Evolutionary conservation across 2,329 filamentous ascomycete species (phyloP).

Genomic region (Colletotrichum aenigma): DNA sequence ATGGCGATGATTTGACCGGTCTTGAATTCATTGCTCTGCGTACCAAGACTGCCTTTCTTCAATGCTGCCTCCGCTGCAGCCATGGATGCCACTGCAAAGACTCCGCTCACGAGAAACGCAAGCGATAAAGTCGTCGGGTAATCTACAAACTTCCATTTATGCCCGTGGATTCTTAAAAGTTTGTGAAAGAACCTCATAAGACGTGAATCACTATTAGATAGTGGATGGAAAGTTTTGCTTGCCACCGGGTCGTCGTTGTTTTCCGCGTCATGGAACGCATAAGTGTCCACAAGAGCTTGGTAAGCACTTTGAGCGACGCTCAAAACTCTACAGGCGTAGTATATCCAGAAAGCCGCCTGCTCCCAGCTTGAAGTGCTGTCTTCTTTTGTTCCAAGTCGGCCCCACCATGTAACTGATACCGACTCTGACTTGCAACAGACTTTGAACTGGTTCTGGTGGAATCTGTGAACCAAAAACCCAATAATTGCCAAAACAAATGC

Average conservation of each 20-base stretch:
- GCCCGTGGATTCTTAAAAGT: rapidly evolving
- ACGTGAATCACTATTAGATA: rapidly evolving
- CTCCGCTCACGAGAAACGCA: neutral
- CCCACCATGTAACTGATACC: neutral
- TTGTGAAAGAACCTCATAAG: rapidly evolving
- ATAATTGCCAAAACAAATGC: neutral
- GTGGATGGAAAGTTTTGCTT: neutral
- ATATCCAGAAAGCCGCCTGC: neutral
- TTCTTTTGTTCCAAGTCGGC: neutral
- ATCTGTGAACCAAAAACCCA: neutral
- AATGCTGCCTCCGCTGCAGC: neutral
- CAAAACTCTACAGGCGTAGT: neutral
- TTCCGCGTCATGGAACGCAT: neutral
- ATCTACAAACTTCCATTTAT: neutral
- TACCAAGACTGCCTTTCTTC: neutral
- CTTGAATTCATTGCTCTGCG: neutral
- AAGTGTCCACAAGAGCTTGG: neutral
- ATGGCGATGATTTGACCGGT: neutral
- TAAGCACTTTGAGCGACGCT: neutral
- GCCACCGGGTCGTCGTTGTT: rapidly evolving
- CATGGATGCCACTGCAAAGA: neutral
- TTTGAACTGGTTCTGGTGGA: neutral
- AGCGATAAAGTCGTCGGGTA: neutral
- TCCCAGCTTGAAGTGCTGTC: neutral
- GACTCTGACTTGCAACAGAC: neutral